A percentile compares a stretch with the other conserved stretches of the same genome.
Evolutionary conservation across 805 yeast species (phyloP).

Genomic region (Saturnispora hagleri): DNA sequence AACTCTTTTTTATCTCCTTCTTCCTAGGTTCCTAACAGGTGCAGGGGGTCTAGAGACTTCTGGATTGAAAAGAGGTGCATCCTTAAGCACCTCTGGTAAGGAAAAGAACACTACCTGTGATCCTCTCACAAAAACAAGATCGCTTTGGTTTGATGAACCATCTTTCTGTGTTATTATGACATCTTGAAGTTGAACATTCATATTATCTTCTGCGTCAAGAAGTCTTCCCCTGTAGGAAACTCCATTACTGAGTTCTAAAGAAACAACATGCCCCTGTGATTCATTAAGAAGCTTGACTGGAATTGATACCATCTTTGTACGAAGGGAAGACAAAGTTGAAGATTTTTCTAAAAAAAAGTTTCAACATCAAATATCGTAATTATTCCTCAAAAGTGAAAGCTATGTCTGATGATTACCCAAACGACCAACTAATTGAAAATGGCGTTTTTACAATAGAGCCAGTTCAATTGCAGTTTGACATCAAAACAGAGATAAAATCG

Average conservation of each 20-base stretch:
- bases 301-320: constrained; percentile 50
- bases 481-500: constrained; percentile 31
- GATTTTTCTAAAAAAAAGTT: neutral
- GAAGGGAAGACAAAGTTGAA: neutral
- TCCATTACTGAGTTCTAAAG: constrained; percentile 78
- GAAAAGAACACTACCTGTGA: constrained; percentile 77
- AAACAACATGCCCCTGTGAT: constrained; percentile 66
- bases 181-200: constrained; percentile 83
- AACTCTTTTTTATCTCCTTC: neutral
- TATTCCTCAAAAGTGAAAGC: neutral
- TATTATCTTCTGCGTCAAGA: constrained; percentile 80
- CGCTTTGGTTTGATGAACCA: constrained; percentile 67
- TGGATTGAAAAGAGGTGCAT: constrained; percentile 80
- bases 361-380: neutral
- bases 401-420: neutral
- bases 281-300: constrained; percentile 80
- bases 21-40: constrained; percentile 45
- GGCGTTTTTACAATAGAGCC: neutral
- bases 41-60: constrained; percentile 54
- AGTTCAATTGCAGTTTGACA: constrained; percentile 28
- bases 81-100: constrained; percentile 78
- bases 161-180: constrained; percentile 70
- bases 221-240: constrained; percentile 83
- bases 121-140: constrained; percentile 85
- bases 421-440: neutral